Evolutionary conservation across 768 basidiomycete genomes (phyloP).

Genomic region (Russula abietina): DNA sequence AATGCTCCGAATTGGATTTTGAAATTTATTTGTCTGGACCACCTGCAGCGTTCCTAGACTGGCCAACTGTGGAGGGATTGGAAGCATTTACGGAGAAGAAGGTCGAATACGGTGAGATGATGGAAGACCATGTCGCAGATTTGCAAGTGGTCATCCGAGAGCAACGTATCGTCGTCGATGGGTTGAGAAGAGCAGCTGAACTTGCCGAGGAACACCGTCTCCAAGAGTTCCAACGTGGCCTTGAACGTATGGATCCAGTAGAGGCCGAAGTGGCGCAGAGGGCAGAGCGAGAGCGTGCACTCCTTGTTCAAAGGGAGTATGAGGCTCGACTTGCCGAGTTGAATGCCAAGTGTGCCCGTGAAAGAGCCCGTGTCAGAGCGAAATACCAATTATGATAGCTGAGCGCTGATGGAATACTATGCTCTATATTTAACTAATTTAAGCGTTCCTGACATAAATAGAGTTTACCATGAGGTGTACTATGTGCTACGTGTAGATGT

Average conservation of each 20-base stretch:
- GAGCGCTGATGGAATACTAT: too few species aligned
- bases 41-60: conserved; percentile 7
- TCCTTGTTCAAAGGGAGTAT: background rate
- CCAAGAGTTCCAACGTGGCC: background rate
- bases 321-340: background rate
- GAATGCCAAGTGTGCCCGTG: background rate
- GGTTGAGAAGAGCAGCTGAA: background rate
- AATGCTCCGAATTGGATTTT: background rate
- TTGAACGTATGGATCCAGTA: background rate
- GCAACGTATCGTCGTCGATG: background rate
- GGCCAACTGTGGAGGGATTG: conserved; percentile 3
- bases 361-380: background rate
- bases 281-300: background rate
- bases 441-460: too few species aligned
- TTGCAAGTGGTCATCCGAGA: background rate
- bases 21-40: background rate
- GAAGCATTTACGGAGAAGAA: conserved; percentile 10
- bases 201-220: background rate
- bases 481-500: too few species aligned
- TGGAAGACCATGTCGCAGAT: background rate
- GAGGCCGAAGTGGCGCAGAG: background rate
- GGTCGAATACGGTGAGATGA: background rate
- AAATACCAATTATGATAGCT: background rate
- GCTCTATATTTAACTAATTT: too few species aligned
- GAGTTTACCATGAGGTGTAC: too few species aligned